Conservation (phyloP, 73 alveolate species). For the Paramecium sexaurelia region DNA sequence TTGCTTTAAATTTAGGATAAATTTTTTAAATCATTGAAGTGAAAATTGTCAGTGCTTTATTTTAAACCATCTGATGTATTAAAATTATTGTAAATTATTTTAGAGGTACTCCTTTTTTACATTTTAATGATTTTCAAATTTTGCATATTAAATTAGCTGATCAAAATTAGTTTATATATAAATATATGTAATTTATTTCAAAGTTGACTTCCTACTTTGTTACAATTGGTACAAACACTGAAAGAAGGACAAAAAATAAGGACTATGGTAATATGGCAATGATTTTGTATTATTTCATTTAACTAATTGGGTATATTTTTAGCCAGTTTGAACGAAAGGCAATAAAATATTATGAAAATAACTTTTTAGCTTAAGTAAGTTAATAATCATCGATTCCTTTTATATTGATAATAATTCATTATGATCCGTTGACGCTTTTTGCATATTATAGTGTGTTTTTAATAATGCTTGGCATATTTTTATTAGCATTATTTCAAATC, state of each 20-base stretch:
- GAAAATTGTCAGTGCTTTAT: not conserved
- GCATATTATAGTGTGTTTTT: not conserved
- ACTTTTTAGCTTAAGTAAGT: slow-evolving; percentile 10
- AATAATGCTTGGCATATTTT: not conserved
- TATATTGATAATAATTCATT: not conserved
- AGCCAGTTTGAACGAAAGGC: not conserved
- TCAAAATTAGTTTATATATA: not conserved
- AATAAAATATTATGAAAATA: not conserved
- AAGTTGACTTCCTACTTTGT: not conserved
- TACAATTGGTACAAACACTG: not conserved
- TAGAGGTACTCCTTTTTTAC: no score
- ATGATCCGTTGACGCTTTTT: not conserved
- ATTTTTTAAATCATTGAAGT: not conserved
- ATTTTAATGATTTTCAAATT: not conserved
- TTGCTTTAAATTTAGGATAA: not conserved
- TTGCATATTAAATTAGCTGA: not conserved
- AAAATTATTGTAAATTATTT: not conserved
- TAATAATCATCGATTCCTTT: not conserved
- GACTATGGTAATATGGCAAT: slow-evolving; percentile 9
- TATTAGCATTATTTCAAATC: not conserved
- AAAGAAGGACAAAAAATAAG: not conserved
- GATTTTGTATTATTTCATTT: not conserved
- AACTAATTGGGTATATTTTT: slow-evolving; percentile 5
- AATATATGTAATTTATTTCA: not conserved
- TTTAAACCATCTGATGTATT: not conserved